phyloP scores from a whole-genome alignment of 345 rosid genomes.

The Gossypium longicalyx region DNA sequence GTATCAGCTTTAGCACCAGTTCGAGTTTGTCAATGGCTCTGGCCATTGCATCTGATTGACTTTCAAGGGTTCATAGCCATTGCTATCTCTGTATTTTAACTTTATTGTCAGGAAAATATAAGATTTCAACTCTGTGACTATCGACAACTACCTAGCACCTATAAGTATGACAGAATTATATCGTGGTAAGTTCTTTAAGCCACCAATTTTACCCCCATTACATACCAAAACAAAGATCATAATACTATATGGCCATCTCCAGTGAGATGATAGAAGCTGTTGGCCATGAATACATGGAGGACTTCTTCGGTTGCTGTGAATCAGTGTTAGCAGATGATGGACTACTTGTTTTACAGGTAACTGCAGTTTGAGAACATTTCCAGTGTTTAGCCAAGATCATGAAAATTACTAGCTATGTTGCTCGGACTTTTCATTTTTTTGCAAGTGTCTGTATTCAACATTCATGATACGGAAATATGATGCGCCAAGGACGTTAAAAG shows the following conservation, averaged over 20 bases:
- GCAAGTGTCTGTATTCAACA: neutral
- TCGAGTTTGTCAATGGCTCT: neutral
- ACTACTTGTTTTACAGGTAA: conserved; percentile 76
- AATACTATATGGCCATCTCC: conserved; percentile 16
- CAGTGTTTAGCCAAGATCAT: neutral
- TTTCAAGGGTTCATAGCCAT: neutral
- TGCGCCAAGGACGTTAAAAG: too few relatives aligned
- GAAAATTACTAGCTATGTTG: neutral
- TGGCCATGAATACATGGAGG: conserved; percentile 92
- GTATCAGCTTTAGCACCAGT: neutral
- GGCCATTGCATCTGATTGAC: neutral
- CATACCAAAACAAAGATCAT: neutral
- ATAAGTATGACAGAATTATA: conserved; percentile 73
- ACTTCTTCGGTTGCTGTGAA: conserved; percentile 66
- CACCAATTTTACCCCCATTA: neutral
- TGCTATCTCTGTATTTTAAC: neutral
- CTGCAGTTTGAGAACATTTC: neutral
- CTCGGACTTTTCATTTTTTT: neutral
- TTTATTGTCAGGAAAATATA: conserved; percentile 47
- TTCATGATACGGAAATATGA: too few relatives aligned
- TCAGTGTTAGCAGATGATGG: conserved; percentile 74
- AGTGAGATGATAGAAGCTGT: conserved; percentile 95
- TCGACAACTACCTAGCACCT: conserved; percentile 51
- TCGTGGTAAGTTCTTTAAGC: conserved; percentile 51
- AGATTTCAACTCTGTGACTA: conserved; percentile 69